These are phyloP conservation scores for Rutstroemia sp. DNA, from an alignment of 2,329 filamentous ascomycete genomes.

Conservation along the genomic window DNA sequence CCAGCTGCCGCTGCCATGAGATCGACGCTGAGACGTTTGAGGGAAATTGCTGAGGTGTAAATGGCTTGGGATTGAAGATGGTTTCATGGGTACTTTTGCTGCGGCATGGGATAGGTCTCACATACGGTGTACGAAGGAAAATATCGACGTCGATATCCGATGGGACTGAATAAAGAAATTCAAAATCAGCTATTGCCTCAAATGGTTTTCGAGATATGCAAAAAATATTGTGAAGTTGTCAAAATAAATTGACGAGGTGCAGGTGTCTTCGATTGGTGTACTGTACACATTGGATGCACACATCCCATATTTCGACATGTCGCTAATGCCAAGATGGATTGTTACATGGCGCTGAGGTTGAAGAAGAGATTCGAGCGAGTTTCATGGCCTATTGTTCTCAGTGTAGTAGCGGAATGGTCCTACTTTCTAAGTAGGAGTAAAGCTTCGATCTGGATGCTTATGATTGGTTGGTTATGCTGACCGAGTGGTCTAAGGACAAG, in stretches of 20 bases:
- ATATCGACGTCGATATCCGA: slow-evolving; percentile 9
- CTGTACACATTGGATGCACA: too few species aligned
- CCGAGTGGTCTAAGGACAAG: too few species aligned
- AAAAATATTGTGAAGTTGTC: background rate
- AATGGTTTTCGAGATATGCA: background rate
- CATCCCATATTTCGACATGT: too few species aligned
- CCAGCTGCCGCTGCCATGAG: slow-evolving; percentile 89
- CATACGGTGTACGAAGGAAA: slow-evolving; percentile 7
- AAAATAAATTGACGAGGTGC: background rate
- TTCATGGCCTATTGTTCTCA: too few species aligned
- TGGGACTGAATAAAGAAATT: slow-evolving; percentile 5
- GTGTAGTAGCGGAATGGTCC: too few species aligned
- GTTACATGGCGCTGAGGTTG: too few species aligned
- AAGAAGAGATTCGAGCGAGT: too few species aligned
- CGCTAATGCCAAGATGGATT: too few species aligned
- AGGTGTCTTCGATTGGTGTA: too few species aligned
- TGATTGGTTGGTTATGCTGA: too few species aligned
- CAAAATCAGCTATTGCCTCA: slow-evolving; percentile 7
- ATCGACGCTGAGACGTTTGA: slow-evolving; percentile 93
- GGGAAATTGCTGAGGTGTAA: slow-evolving; percentile 96
- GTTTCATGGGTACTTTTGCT: slow-evolving; percentile 8
- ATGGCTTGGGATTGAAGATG: slow-evolving; percentile 24
- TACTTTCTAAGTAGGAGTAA: too few species aligned
- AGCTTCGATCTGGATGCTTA: too few species aligned
- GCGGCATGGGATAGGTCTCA: slow-evolving; percentile 8